Evolutionary conservation across 2,329 filamentous ascomycete species (phyloP).

Genomic region (Neoascochyta sp.): DNA sequence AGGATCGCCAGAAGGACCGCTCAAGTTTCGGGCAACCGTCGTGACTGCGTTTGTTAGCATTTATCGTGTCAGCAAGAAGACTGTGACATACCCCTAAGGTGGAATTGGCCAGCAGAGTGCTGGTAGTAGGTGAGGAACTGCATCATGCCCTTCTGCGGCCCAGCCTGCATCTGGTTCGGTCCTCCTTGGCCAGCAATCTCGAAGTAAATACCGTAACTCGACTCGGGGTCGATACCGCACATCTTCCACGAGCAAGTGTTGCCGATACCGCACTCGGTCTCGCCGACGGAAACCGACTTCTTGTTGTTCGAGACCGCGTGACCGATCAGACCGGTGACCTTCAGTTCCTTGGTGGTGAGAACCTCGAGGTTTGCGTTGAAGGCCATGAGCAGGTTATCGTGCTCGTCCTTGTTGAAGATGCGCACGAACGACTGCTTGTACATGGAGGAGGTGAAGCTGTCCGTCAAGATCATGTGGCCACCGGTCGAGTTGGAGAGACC

Average conservation of each 20-base stretch:
- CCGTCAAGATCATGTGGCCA: slow-evolving; percentile 96
- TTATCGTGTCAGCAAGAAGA: not conserved
- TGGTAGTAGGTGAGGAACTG: slow-evolving; percentile 99
- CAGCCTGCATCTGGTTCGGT: slow-evolving; percentile 77
- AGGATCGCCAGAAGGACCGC: slow-evolving; percentile 89
- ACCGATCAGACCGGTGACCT: slow-evolving; percentile 94
- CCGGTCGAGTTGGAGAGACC: slow-evolving; percentile 92
- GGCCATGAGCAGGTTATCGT: slow-evolving; percentile 94
- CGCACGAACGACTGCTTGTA: slow-evolving; percentile 98
- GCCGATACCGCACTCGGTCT: slow-evolving; percentile 96
- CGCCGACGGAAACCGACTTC: slow-evolving; percentile 93
- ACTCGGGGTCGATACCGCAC: slow-evolving; percentile 92
- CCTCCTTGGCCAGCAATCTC: slow-evolving; percentile 94
- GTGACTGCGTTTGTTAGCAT: slow-evolving; percentile 57
- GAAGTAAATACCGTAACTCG: slow-evolving; percentile 95
- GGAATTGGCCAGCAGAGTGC: slow-evolving; percentile 92
- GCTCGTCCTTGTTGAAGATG: slow-evolving; percentile 92
- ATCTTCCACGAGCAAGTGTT: slow-evolving; percentile 99
- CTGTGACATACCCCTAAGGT: slow-evolving; percentile 58
- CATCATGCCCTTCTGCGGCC: slow-evolving; percentile 89
- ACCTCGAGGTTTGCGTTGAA: slow-evolving; percentile 97
- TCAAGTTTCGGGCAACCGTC: slow-evolving; percentile 85
- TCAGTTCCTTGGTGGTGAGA: slow-evolving; percentile 94
- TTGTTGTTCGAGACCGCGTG: slow-evolving; percentile 97
- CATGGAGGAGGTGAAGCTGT: slow-evolving; percentile 98